These are phyloP conservation scores for Penicillium turbatum DNA, from an alignment of 495 filamentous ascomycete species.

Conservation along the genomic window DNA sequence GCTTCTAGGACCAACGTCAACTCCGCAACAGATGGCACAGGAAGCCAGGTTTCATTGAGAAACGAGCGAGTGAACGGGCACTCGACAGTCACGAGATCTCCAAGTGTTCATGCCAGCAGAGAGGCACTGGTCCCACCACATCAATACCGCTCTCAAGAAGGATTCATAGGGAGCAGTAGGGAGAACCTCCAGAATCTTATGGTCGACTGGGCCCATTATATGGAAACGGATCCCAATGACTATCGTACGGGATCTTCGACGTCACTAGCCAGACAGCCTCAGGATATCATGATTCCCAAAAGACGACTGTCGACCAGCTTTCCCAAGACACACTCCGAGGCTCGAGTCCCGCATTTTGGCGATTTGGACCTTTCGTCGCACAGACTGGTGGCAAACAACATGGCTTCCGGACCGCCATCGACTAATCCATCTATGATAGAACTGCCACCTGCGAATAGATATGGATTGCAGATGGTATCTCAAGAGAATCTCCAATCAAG, in stretches of 20 bases:
- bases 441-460: slow-evolving; percentile 13
- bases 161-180: not conserved
- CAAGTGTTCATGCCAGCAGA: slow-evolving; percentile 6
- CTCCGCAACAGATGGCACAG: not conserved
- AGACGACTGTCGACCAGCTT: slow-evolving; percentile 19
- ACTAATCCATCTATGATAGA: slow-evolving; percentile 22
- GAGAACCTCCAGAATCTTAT: slow-evolving; percentile 10
- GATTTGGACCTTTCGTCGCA: slow-evolving; percentile 35
- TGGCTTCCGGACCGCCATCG: slow-evolving; percentile 24
- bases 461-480: slow-evolving; percentile 14
- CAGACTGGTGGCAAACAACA: slow-evolving; percentile 24
- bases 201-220: slow-evolving; percentile 14
- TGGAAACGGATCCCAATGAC: slow-evolving; percentile 6
- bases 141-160: not conserved
- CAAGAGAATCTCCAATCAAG: slow-evolving; percentile 11
- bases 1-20: not conserved
- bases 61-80: not conserved
- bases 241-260: slow-evolving; percentile 18
- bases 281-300: slow-evolving; percentile 27
- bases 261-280: slow-evolving; percentile 15
- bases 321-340: slow-evolving; percentile 13
- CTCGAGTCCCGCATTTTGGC: slow-evolving; percentile 27
- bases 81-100: slow-evolving; percentile 2
- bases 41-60: not conserved
- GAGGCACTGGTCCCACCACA: not conserved